These are phyloP conservation scores for Zoysia matrella DNA, from an alignment of 202 grass and related monocot genomes.

Conservation along the genomic window DNA sequence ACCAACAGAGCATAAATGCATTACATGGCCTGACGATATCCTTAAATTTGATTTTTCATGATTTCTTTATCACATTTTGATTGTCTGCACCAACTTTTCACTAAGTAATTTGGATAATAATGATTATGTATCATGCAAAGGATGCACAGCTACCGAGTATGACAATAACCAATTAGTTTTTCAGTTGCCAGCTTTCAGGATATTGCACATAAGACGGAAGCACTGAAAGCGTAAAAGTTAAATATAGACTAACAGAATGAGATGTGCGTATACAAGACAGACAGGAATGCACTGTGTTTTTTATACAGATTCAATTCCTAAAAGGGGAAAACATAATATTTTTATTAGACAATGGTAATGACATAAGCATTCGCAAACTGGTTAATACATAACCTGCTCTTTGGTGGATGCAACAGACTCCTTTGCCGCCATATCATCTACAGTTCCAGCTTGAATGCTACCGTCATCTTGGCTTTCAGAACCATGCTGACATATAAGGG, in stretches of 20 bases:
- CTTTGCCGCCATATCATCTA: no score
- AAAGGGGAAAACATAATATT: conserved; percentile 6
- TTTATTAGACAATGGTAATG: conserved; percentile 19
- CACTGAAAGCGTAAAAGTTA: background rate
- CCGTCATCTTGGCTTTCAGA: conserved; percentile 33
- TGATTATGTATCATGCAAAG: background rate
- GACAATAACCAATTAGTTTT: conserved; percentile 15
- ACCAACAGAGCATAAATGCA: background rate
- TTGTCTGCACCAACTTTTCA: background rate
- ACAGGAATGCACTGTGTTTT: background rate
- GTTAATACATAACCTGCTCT: no score
- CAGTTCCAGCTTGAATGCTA: conserved; percentile 28
- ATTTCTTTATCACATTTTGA: background rate
- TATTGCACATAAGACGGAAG: background rate
- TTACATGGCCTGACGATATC: background rate
- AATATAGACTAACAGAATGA: conserved; percentile 4
- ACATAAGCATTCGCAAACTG: conserved; percentile 28
- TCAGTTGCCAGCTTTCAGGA: background rate
- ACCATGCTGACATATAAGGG: conserved; percentile 42
- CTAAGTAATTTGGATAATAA: conserved; percentile 7
- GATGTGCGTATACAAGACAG: background rate
- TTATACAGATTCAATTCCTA: conserved; percentile 15
- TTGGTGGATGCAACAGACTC: no score
- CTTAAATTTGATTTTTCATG: background rate
- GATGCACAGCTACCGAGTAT: background rate